Conservation (phyloP, 495 filamentous ascomycete species). For the Melanomma pulvis-pyrius region DNA sequence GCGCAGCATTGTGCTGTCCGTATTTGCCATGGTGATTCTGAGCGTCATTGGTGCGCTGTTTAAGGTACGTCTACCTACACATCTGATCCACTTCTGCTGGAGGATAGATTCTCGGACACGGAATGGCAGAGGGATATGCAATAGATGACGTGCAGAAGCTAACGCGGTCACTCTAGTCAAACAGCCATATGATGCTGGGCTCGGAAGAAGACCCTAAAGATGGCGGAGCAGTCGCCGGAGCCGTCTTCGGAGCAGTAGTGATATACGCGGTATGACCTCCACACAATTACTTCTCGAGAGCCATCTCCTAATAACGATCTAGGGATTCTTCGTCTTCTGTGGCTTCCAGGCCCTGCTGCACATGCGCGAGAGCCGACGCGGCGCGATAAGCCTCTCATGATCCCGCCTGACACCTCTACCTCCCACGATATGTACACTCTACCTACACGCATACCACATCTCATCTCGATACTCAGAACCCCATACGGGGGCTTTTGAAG, state of each 20-base stretch:
- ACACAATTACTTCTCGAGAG: neutral
- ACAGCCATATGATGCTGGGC: constrained; percentile 80
- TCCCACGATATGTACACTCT: neutral
- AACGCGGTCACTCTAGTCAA: constrained; percentile 49
- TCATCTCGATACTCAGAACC: too few relatives aligned
- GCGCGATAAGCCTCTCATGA: constrained; percentile 71
- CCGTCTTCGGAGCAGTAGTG: constrained; percentile 80
- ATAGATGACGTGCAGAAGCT: constrained; percentile 17
- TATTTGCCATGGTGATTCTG: constrained; percentile 87
- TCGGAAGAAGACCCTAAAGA: constrained; percentile 67
- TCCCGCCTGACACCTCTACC: neutral
- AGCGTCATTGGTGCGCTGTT: constrained; percentile 79
- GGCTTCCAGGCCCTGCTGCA: constrained; percentile 82
- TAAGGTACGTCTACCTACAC: constrained; percentile 54
- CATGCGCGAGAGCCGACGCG: constrained; percentile 71
- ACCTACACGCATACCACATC: neutral
- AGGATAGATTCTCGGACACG: neutral
- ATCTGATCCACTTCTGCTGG: neutral
- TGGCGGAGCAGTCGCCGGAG: constrained; percentile 74
- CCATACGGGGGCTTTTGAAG: too few relatives aligned
- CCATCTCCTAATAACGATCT: constrained; percentile 16
- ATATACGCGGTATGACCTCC: constrained; percentile 74
- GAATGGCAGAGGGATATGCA: neutral
- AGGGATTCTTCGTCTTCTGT: constrained; percentile 92
- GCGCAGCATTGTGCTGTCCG: constrained; percentile 82